Base-by-base conservation (phyloP, 116 monocot genomes). In the Posidonia oceanica region DNA sequence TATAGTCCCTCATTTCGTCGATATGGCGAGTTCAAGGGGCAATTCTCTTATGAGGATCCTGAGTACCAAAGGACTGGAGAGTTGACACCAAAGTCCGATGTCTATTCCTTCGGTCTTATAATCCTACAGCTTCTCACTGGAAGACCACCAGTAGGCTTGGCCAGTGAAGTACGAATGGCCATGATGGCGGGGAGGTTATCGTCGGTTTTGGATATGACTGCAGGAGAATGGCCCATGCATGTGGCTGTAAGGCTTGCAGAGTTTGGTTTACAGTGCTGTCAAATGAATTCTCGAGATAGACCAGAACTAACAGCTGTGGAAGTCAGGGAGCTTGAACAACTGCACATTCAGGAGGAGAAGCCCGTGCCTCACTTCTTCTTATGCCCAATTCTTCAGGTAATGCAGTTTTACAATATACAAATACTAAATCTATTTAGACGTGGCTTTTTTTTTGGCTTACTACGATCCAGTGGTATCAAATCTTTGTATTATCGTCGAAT, bases 341-440 rank as follows among this genome's bases (percentile, higher is more conserved):
- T 93, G 71, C 76, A 84, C 37, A 54, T 71, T 23, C 66, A 74
- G 44, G 82, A 81, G 86, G 85, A 83, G 71, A 75, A 77, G 44
- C 86, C 71, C 7, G 82, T 81, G 7, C 93, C 89, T 8, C 13
- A 79, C 6, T 84, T 80, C 67, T 93, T 93, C 63, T 55, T 82
- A 63, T 93, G 93, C 72, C 93, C 93, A 54, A 93, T 93, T 22
- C 82, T 88, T 75, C 80, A 89, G 80, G 93, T 84, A 56, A 52
- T 52, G 53, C 51, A 29, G 14, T 29, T 68, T 52, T 68, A 0
- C 52, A 68, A 22, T 22, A 64, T n/a, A 60, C n/a, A 8, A 60
- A 22, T 21, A 60, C 15, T 22, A 22, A 1, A 22, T 12, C 22
- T n/a, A 60, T 21, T 60, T 21, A 48, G 7, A 10, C 48, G 12